Base-by-base conservation (phyloP, 441 rosid species). In the Erysimum pusillum region DNA sequence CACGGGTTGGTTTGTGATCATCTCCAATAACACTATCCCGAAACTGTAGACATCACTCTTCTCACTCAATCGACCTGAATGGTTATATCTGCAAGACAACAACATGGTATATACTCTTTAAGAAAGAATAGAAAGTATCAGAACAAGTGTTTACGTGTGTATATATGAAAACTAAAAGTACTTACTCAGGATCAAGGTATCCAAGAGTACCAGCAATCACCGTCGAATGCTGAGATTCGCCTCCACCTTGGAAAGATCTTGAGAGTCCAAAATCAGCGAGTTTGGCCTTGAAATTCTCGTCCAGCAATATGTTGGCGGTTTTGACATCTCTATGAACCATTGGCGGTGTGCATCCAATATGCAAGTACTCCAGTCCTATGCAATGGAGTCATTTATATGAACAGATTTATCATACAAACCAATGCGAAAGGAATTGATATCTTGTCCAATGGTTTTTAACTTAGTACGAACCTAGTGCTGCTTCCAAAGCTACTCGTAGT, bases 261-360 rank as follows among this genome's bases (percentile, higher is more conserved):
- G 89, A 84, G 17, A 84, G 74, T 6, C 87, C 89, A 36, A 86
- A 86, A 77, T 86, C 83, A 10, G 81, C 85, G 7, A 84, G 31
- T 67, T 86, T 86, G n/a, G 81, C 86, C 7, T 79, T 77, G 9
- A 63, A 62, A 12, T 77, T 60, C 36, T 74, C 80, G 20, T 61
- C 81, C 35, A 84, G 46, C 13, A 86, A 78, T 61, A 84, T 82
- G 63, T 84, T 86, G 3, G 83, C 18, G 11, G 81, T 60, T 73
- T 82, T 82, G 32, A 86, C 74, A 73, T 84, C 87, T 72, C 86
- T 69, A 51, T 82, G 85, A 25, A 81, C 63, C 51, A 79, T 84
- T 1, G 83, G 82, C 15, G 89, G 87, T 0, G 57, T 86, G 58
- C 82, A 82, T 3, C 85, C 83, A 3, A 34, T 34, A 36, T 86